Percentiles rank a stretch among this genome's conserved stretches.
Conservation (phyloP, 2,329 filamentous ascomycete species). For the Colletotrichum sp. region DNA sequence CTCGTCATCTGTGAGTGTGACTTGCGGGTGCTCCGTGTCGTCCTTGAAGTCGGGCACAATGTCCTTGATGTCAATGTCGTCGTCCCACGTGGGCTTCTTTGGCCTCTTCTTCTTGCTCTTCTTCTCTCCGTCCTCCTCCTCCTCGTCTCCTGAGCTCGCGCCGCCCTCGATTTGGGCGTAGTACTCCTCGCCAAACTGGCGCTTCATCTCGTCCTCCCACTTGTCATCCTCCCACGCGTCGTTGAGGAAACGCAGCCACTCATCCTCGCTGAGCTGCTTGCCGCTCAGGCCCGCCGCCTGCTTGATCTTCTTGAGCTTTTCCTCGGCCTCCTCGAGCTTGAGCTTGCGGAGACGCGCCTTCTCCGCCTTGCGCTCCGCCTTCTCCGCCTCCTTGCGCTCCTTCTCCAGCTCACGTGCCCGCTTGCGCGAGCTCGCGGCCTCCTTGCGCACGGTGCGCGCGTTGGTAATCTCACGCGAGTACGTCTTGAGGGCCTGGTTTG, state of each 20-base stretch:
- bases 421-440: constrained; percentile 78
- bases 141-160: constrained; percentile 66
- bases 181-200: constrained; percentile 88
- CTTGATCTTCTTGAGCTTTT: constrained; percentile 86
- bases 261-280: constrained; percentile 70
- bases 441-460: constrained; percentile 83
- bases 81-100: constrained; percentile 92
- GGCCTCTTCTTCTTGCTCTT: constrained; percentile 68
- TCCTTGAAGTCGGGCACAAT: constrained; percentile 86
- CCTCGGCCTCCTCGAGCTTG: constrained; percentile 88
- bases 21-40: constrained; percentile 54
- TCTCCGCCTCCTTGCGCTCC: constrained; percentile 79
- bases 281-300: constrained; percentile 82
- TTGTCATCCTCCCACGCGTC: constrained; percentile 86
- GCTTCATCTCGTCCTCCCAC: constrained; percentile 91
- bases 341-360: constrained; percentile 84
- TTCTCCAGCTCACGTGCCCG: constrained; percentile 80
- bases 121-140: constrained; percentile 54
- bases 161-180: constrained; percentile 77
- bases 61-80: constrained; percentile 97
- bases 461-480: constrained; percentile 88
- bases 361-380: constrained; percentile 77
- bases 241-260: constrained; percentile 85
- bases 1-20: constrained; percentile 62
- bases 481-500: constrained; percentile 86